Evolutionary conservation across 495 filamentous ascomycete genomes (phyloP).

Genomic region (Penicillium alfredii): DNA sequence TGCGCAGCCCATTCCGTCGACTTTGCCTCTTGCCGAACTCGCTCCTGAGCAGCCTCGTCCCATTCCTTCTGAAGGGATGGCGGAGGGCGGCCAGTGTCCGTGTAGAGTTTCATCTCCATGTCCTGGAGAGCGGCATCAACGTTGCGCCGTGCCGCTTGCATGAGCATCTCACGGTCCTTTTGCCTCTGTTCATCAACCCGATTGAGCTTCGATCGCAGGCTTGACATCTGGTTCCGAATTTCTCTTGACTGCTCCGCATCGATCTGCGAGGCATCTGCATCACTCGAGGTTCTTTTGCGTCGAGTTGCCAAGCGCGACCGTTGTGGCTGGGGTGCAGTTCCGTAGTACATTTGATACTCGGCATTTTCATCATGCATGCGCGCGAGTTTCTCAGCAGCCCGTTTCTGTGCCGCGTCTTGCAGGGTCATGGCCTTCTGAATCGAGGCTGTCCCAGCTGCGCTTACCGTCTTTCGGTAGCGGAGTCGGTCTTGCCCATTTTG

Average conservation of each 20-base stretch:
- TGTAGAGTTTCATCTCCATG: constrained; percentile 74
- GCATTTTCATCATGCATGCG: constrained; percentile 69
- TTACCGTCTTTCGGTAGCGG: constrained; percentile 30
- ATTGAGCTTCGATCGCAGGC: constrained; percentile 60
- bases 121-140: constrained; percentile 69
- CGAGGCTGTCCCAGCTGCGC: constrained; percentile 25
- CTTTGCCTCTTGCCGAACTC: constrained; percentile 56
- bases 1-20: constrained; percentile 50
- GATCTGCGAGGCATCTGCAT: constrained; percentile 53
- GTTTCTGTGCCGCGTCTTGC: constrained; percentile 77
- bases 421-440: constrained; percentile 53
- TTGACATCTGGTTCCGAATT: constrained; percentile 75
- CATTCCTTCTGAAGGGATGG: constrained; percentile 66
- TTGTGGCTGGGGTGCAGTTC: constrained; percentile 42
- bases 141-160: constrained; percentile 77
- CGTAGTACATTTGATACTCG: constrained; percentile 69
- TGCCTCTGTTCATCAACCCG: constrained; percentile 71
- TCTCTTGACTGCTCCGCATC: constrained; percentile 63
- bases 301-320: constrained; percentile 53
- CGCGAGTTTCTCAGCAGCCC: constrained; percentile 75
- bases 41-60: constrained; percentile 66
- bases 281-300: constrained; percentile 63
- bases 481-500: constrained; percentile 34
- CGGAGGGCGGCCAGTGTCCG: constrained; percentile 69
- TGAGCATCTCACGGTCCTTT: constrained; percentile 63